phyloP scores from a whole-genome alignment of 1,284 basidiomycete genomes.

The Heterobasidion occidentale region DNA sequence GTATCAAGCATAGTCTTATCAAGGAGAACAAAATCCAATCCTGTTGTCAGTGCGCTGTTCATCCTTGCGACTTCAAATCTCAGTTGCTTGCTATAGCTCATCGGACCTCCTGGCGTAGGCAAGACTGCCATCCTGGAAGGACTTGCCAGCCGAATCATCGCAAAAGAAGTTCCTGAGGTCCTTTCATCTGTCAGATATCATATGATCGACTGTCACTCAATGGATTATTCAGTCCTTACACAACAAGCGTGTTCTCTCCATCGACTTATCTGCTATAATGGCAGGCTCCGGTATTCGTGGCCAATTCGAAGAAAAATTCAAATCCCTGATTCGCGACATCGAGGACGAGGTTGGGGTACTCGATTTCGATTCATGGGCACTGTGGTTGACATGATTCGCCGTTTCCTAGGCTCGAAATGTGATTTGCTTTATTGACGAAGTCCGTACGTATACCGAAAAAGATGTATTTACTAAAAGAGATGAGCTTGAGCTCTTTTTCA shows the following conservation, averaged over 20 bases:
- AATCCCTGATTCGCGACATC: slow-evolving; percentile 79
- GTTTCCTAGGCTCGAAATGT: slow-evolving; percentile 48
- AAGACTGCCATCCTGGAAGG: slow-evolving; percentile 94
- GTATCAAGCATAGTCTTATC: slow-evolving; percentile 48
- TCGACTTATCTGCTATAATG: slow-evolving; percentile 78
- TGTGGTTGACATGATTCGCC: not conserved
- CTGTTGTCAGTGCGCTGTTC: slow-evolving; percentile 47
- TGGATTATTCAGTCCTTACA: slow-evolving; percentile 61
- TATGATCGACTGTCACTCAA: not conserved
- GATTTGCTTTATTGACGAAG: slow-evolving; percentile 90
- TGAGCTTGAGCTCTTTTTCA: slow-evolving; percentile 15
- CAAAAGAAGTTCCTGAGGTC: slow-evolving; percentile 88
- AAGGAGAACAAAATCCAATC: slow-evolving; percentile 81
- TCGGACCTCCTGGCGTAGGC: slow-evolving; percentile 79
- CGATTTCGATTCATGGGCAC: not conserved
- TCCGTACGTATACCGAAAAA: slow-evolving; percentile 48
- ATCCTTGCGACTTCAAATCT: not conserved
- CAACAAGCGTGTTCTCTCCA: slow-evolving; percentile 72
- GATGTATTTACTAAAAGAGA: slow-evolving; percentile 4
- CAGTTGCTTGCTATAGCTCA: slow-evolving; percentile 37
- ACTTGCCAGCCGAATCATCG: slow-evolving; percentile 81
- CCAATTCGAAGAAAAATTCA: slow-evolving; percentile 91
- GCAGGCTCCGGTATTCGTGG: slow-evolving; percentile 87
- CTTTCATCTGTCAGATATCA: slow-evolving; percentile 10
- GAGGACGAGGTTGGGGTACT: slow-evolving; percentile 61